Evolutionary conservation across 176 grass and related monocot species (phyloP), one percentile per base, ranked within the genome.

Genomic region (Tillandsia leiboldiana): DNA sequence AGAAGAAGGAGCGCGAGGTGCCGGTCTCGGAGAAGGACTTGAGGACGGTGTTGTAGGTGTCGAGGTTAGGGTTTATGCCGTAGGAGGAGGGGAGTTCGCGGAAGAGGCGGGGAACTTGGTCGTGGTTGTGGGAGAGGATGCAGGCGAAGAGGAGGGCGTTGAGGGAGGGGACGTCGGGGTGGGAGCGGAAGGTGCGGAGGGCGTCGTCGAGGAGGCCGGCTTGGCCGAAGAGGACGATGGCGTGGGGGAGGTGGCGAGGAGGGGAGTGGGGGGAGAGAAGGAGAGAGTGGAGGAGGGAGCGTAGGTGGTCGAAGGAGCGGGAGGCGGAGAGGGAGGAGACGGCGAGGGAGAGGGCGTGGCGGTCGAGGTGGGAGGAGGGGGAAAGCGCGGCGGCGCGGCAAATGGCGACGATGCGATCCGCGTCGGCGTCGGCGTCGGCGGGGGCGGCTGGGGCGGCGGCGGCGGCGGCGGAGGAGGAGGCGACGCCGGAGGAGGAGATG

Each of bases 81-180:
- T 96, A 80, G 1, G 81, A 68, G 48, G 80, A 66, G 0, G 86
- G 89, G 49, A 96, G 92, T 4, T 90, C 91, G 66, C 81, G 84
- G 83, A 87, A 96, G 68, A 92, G 58, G 53, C 77, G 88, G 29
- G 81, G 68, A 11, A 83, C 76, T 51, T 90, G 89, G 11, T 83
- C 70, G 53, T 89, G 89, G 64, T 79, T 78, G 18, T 85, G 67
- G 12, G 86, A 56, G 64, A 92, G 18, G 50, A 92, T 59, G 73
- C 83, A 92, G 3, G 84, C 86, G 53, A 96, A 82, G 71, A 96
- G 84, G 79, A 96, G 93, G 50, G 93, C 70, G 53, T 96, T 96
- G 71, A 96, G 84, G 76, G 93, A 73, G 33, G 70, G 71, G 27
- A 82, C 75, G 15, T 81, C 89, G 6, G 88, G 86, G 66, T 78